Evolutionary conservation across 345 rosid genomes (phyloP).

Genomic region (Nasturtium officinale): DNA sequence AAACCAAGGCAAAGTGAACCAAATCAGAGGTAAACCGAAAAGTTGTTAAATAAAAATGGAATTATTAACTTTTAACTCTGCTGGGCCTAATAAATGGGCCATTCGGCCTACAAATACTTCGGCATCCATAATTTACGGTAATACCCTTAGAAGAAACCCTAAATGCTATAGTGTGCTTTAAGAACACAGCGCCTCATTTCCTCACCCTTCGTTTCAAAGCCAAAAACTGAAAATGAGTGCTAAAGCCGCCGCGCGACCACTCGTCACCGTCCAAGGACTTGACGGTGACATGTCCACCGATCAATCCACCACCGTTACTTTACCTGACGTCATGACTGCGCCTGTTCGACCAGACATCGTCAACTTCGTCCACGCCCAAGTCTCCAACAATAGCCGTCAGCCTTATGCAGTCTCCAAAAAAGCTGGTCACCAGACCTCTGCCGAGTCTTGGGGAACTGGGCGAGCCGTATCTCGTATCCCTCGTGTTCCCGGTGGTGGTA

Average conservation of each 20-base stretch:
- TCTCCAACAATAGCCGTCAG: constrained; percentile 83
- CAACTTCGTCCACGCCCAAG: constrained; percentile 62
- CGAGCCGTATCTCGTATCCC: constrained; percentile 98
- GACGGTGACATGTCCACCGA: constrained; percentile 85
- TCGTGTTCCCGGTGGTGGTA: constrained; percentile 96
- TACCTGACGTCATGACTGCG: constrained; percentile 80
- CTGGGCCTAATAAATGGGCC: neutral
- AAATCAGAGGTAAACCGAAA: constrained; percentile 9
- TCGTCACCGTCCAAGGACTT: constrained; percentile 63
- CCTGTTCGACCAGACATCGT: constrained; percentile 83
- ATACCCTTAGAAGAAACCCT: constrained; percentile 21
- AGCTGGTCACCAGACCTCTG: constrained; percentile 96
- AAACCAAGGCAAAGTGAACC: neutral
- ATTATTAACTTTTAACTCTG: neutral
- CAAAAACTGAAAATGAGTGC: constrained; percentile 45
- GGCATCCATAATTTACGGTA: neutral
- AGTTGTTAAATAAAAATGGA: neutral
- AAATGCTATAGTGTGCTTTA: neutral
- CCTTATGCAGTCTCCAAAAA: constrained; percentile 85
- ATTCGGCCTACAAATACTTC: neutral
- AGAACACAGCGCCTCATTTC: neutral
- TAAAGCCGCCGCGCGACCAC: constrained; percentile 69
- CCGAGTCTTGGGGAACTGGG: constrained; percentile 98
- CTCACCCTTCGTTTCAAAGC: constrained; percentile 3
- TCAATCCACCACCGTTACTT: constrained; percentile 50